Evolutionary conservation across 2,329 filamentous ascomycete genomes (phyloP).

Genomic region (Alternaria tenuissima): DNA sequence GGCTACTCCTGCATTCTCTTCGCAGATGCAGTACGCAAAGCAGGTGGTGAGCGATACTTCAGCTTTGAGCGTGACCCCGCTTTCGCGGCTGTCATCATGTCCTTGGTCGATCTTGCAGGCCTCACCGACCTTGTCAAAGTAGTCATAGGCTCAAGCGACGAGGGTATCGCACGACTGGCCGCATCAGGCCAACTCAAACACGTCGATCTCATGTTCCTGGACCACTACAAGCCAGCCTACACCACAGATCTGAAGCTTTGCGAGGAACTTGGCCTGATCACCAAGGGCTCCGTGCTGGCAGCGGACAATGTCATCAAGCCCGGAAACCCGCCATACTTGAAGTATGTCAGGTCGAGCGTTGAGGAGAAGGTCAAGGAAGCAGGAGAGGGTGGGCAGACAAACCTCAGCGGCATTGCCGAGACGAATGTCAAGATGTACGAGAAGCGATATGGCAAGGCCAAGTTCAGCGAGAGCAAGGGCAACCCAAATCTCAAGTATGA

Average conservation of each 20-base stretch:
- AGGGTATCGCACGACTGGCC: conserved; percentile 69
- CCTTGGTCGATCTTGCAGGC: conserved; percentile 77
- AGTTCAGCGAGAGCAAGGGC: conserved; percentile 57
- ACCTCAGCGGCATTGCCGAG: conserved; percentile 54
- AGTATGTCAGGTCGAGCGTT: conserved; percentile 73
- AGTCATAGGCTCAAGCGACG: conserved; percentile 72
- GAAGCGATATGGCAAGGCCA: conserved; percentile 57
- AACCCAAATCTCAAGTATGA: conserved; percentile 73
- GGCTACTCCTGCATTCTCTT: conserved; percentile 85
- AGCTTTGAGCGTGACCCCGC: conserved; percentile 77
- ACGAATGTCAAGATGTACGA: conserved; percentile 59
- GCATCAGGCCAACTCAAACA: conserved; percentile 61
- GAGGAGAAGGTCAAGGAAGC: conserved; percentile 64
- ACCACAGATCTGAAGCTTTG: conserved; percentile 77
- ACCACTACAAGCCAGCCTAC: conserved; percentile 83
- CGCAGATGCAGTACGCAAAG: conserved; percentile 68
- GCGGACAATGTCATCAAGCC: conserved; percentile 78
- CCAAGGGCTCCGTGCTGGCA: conserved; percentile 68
- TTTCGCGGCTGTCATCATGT: conserved; percentile 74
- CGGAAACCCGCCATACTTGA: conserved; percentile 74
- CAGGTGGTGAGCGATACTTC: conserved; percentile 72
- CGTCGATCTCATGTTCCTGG: conserved; percentile 79
- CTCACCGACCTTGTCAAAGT: conserved; percentile 75
- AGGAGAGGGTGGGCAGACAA: conserved; percentile 43
- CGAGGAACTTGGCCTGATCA: conserved; percentile 73